phyloP scores from a whole-genome alignment of 2,329 filamentous ascomycete genomes.

The Thielaviopsis cerberus region DNA sequence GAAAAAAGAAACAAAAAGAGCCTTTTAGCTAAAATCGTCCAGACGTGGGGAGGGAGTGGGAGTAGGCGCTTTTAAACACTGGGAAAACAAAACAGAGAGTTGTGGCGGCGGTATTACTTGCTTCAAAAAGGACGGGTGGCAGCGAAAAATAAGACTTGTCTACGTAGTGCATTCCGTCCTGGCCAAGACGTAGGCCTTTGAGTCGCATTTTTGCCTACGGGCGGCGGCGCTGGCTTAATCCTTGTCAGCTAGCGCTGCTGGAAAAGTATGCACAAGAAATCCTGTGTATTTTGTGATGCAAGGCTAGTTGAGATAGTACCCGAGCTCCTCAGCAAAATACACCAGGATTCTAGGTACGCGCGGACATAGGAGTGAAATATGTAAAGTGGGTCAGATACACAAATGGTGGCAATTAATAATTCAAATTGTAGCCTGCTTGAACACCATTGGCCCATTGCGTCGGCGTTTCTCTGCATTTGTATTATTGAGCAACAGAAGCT shows the following conservation, averaged over 20 bases:
- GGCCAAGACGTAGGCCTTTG: neutral
- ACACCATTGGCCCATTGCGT: neutral
- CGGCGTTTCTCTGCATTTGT: neutral
- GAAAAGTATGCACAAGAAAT: neutral
- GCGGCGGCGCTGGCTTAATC: neutral
- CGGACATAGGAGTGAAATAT: too few species aligned
- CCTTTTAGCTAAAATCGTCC: neutral
- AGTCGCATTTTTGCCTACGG: neutral
- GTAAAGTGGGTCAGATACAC: too few species aligned
- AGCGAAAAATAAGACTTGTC: too few species aligned
- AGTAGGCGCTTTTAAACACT: neutral
- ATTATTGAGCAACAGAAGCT: neutral
- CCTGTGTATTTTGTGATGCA: neutral
- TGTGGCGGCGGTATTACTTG: too few species aligned
- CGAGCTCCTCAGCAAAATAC: neutral
- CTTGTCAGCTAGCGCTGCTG: neutral
- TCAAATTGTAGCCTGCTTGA: neutral
- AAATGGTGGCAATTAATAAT: neutral
- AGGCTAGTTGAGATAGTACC: neutral
- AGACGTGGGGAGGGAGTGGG: neutral
- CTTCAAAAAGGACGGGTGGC: too few species aligned
- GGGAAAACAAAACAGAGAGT: neutral
- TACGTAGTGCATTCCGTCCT: too few species aligned
- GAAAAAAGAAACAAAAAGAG: neutral
- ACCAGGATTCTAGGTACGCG: neutral